A percentile compares a stretch with the other conserved stretches of the same genome.
Conservation (phyloP, 768 basidiomycete species). For the Tylopilus cervinicoccineus region DNA sequence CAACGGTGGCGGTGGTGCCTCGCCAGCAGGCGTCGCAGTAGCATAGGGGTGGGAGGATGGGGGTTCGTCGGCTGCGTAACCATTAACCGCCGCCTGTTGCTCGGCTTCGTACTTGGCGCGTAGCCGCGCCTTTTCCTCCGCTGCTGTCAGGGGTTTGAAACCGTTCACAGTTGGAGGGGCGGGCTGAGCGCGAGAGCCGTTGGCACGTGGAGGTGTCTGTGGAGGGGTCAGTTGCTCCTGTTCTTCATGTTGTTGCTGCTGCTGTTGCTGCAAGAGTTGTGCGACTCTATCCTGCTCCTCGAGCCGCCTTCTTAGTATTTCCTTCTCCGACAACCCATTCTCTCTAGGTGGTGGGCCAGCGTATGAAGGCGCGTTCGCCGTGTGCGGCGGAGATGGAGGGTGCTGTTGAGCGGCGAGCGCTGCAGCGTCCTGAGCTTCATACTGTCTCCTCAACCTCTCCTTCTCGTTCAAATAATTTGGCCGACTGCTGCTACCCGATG, state of each 20-base stretch:
- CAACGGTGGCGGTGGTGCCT: constrained; percentile 59
- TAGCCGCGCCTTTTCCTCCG: constrained; percentile 75
- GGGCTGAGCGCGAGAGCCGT: constrained; percentile 29
- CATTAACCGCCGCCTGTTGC: constrained; percentile 34
- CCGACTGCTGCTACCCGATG: constrained; percentile 33
- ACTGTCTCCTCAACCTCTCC: constrained; percentile 58
- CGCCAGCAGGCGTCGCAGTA: constrained; percentile 6
- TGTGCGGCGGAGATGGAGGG: constrained; percentile 17
- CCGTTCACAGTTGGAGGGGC: constrained; percentile 24
- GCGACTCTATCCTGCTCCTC: constrained; percentile 51
- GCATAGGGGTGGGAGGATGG: constrained; percentile 17
- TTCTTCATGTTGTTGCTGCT: constrained; percentile 14
- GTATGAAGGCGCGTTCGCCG: constrained; percentile 23
- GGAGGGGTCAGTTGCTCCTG: constrained; percentile 8
- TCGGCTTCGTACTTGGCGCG: constrained; percentile 60
- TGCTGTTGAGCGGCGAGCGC: constrained; percentile 30
- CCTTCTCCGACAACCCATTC: constrained; percentile 48
- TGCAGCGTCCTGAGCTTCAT: constrained; percentile 64
- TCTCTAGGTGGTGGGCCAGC: constrained; percentile 19
- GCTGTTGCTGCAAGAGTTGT: constrained; percentile 20
- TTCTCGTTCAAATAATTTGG: constrained; percentile 55
- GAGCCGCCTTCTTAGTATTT: constrained; percentile 49
- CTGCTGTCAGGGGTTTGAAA: constrained; percentile 51
- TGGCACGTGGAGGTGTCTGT: constrained; percentile 26
- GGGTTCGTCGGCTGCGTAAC: constrained; percentile 4